phyloP scores from a whole-genome alignment of 139 green algal genomes.

The Axilococcus clingmanii region DNA sequence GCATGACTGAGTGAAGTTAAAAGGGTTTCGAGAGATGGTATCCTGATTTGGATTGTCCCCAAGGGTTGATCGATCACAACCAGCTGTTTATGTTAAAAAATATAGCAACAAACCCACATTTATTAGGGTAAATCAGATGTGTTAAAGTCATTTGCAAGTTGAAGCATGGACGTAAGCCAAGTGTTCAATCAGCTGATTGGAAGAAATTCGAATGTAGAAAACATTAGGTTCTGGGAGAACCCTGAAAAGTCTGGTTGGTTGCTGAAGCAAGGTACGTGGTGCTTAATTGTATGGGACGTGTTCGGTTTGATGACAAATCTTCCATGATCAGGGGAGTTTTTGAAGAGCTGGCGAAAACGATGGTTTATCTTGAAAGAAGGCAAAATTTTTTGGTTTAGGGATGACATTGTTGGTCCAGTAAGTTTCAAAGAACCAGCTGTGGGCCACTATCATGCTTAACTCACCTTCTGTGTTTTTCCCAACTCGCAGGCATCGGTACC shows the following conservation, averaged over 20 bases:
- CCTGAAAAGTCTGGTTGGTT: slow-evolving; percentile 84
- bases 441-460: too few species aligned
- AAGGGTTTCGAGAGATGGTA: background rate
- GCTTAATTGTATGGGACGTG: too few species aligned
- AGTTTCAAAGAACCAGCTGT: background rate
- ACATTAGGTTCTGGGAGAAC: slow-evolving; percentile 80
- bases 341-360: slow-evolving; percentile 89
- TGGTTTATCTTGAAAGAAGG: slow-evolving; percentile 99
- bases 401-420: slow-evolving; percentile 70
- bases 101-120: too few species aligned
- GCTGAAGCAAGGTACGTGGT: slow-evolving; percentile 83
- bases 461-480: background rate
- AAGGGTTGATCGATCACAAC: background rate
- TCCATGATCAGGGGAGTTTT: slow-evolving; percentile 78
- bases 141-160: background rate
- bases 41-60: background rate
- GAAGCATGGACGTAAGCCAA: slow-evolving; percentile 13
- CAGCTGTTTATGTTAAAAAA: background rate
- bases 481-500: slow-evolving; percentile 59
- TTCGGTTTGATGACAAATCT: background rate
- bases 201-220: slow-evolving; percentile 32
- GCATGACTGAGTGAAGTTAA: too few species aligned
- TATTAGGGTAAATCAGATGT: background rate
- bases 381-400: slow-evolving; percentile 99
- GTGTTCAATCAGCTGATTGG: slow-evolving; percentile 35